Evolutionary conservation across 768 basidiomycete species (phyloP).

Genomic region (Rhodosporidiobolus odoratus): DNA sequence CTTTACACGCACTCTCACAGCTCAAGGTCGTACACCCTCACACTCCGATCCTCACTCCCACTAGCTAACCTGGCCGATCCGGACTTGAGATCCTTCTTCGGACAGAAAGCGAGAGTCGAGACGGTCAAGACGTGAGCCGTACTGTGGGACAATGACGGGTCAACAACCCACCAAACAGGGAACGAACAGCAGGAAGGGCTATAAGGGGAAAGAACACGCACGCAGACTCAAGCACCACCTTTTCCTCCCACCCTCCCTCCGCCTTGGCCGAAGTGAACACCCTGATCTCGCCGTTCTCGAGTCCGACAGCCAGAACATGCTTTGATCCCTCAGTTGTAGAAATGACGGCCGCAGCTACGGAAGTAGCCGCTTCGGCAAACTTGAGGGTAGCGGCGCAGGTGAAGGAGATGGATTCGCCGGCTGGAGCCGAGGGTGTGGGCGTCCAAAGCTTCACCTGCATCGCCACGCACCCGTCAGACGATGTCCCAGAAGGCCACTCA

Average conservation of each 20-base stretch:
- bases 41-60: constrained; percentile 87
- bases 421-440: constrained; percentile 41
- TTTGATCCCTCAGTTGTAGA: constrained; percentile 45
- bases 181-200: neutral
- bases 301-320: constrained; percentile 69
- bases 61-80: constrained; percentile 60
- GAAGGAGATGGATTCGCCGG: constrained; percentile 54
- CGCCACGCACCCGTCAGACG: no score
- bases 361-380: constrained; percentile 71
- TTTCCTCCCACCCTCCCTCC: constrained; percentile 53
- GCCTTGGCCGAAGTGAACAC: constrained; percentile 54
- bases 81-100: constrained; percentile 43
- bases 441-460: constrained; percentile 78
- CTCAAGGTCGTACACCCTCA: constrained; percentile 62
- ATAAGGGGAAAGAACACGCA: constrained; percentile 45
- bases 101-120: constrained; percentile 72
- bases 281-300: constrained; percentile 72
- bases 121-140: constrained; percentile 71
- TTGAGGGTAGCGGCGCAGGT: constrained; percentile 57
- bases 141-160: no score
- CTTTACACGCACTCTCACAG: constrained; percentile 24
- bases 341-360: constrained; percentile 60
- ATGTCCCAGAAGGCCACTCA: no score
- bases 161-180: no score
- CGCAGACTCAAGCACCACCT: constrained; percentile 54